Percentiles rank a stretch among this genome's conserved stretches.
Evolutionary conservation across 345 rosid genomes (phyloP).

Genomic region (Murraya paniculata): DNA sequence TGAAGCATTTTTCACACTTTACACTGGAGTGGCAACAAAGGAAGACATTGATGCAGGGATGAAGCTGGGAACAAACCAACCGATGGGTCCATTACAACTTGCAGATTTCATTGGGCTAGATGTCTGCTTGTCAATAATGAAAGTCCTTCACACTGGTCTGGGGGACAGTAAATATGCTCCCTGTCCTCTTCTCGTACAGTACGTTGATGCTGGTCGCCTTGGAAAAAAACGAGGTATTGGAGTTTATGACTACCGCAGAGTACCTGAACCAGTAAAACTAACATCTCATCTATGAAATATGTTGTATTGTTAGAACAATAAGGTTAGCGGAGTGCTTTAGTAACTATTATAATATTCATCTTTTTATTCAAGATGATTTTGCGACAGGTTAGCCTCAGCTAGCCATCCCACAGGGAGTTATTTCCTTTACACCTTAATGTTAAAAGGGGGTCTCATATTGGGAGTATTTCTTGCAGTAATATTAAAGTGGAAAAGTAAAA

Average conservation of each 20-base stretch:
- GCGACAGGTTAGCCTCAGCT: neutral
- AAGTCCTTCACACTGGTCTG: constrained; percentile 65
- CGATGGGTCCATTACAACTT: constrained; percentile 82
- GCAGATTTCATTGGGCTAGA: constrained; percentile 87
- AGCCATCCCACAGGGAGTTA: neutral
- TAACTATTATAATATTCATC: neutral
- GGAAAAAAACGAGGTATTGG: constrained; percentile 80
- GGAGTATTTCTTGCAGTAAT: neutral
- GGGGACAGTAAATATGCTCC: constrained; percentile 71
- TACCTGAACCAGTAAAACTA: constrained; percentile 20
- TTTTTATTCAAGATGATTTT: neutral
- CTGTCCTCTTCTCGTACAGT: constrained; percentile 82
- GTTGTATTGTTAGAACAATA: neutral
- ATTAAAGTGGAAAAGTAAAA: neutral
- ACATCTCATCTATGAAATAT: constrained; percentile 49
- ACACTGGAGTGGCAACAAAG: constrained; percentile 90
- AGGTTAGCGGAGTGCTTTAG: neutral
- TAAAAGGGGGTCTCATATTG: neutral
- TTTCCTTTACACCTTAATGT: neutral
- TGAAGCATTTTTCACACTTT: constrained; percentile 75
- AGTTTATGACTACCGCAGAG: constrained; percentile 59
- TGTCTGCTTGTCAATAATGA: constrained; percentile 78
- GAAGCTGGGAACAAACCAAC: constrained; percentile 91
- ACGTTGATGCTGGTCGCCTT: constrained; percentile 79
- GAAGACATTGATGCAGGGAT: constrained; percentile 89